Base-by-base conservation (phyloP, 352 stramenopile species). In the Peronosclerospora sorghi region DNA sequence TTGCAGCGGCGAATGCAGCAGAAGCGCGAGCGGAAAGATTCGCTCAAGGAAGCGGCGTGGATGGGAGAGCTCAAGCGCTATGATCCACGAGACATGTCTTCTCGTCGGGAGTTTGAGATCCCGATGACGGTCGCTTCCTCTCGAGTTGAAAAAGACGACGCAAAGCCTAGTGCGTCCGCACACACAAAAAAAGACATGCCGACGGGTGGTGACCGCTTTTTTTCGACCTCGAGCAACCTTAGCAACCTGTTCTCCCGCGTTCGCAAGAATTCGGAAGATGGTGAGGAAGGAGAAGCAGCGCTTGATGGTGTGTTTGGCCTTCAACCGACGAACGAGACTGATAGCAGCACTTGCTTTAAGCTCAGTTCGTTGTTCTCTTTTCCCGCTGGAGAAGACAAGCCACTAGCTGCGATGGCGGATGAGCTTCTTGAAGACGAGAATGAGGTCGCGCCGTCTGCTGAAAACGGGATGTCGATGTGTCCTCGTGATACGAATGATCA, bases 231-330 rank as follows among this genome's bases (percentile, higher is more conserved):
- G 1, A 68, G 56, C 19, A 49, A 51, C 13, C 56, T 90, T 8
- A 69, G 66, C n/a, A 74, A 62, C 26, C 46, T 90, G 29, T 90
- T 90, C 43, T 71, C 73, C 1, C 73, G 77, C 28, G 72, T 90
- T 14, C 77, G 77, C 21, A 83, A 80, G 51, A 90, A 90, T 46
- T 90, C 77, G 34, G 77, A 90, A 36, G 77, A 90, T 35, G 77
- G 77, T 14, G 62, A 77, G 20, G 72, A 71, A 42, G 75, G 75
- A 8, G 77, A 90, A 54, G 73, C 77, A 18, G 77, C 77, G 2
- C 51, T 90, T 5, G 77, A 90, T 54, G 77, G 77, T 23, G 65
- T 90, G 9, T 72, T 82, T 58, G 42, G 58, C 1, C 58, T 64
- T 20, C 36, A 30, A 2, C 17, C 39, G 2, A 36, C 50, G 30